A percentile compares a stretch with the other conserved stretches of the same genome.
Conservation (phyloP, 2,329 filamentous ascomycete genomes). For the Neocucurbitaria cava region DNA sequence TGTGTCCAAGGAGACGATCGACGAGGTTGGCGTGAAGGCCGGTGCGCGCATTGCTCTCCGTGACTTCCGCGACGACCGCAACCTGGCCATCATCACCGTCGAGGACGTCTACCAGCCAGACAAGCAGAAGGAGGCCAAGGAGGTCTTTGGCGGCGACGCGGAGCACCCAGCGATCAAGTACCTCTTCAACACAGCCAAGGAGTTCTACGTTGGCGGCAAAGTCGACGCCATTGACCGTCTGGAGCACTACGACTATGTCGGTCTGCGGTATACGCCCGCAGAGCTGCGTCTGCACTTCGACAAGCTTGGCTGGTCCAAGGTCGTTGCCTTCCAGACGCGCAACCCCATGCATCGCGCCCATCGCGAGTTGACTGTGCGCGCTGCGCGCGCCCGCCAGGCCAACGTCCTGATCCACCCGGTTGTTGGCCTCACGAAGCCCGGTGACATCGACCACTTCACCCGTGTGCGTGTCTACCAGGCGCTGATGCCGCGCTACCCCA, state of each 20-base stretch:
- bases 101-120: constrained; percentile 95
- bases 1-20: constrained; percentile 75
- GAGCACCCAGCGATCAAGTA: constrained; percentile 93
- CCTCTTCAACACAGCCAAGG: constrained; percentile 79
- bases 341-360: constrained; percentile 99
- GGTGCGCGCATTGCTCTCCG: constrained; percentile 86
- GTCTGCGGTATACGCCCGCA: constrained; percentile 89
- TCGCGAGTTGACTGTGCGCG: constrained; percentile 95
- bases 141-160: constrained; percentile 92
- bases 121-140: constrained; percentile 92
- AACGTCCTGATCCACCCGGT: constrained; percentile 99
- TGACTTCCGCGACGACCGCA: constrained; percentile 95
- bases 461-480: constrained; percentile 99
- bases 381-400: constrained; percentile 92
- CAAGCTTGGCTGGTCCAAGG: constrained; percentile 97
- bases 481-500: constrained; percentile 93
- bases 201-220: constrained; percentile 96
- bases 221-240: constrained; percentile 92
- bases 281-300: constrained; percentile 97
- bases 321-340: constrained; percentile 96
- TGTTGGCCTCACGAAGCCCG: constrained; percentile 97
- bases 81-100: constrained; percentile 92
- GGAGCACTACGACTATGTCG: constrained; percentile 99
- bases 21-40: constrained; percentile 76
- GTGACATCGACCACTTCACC: constrained; percentile 99